These are phyloP conservation scores for Candida nanaspora DNA, from an alignment of 805 yeast species.

Conservation along the genomic window DNA sequence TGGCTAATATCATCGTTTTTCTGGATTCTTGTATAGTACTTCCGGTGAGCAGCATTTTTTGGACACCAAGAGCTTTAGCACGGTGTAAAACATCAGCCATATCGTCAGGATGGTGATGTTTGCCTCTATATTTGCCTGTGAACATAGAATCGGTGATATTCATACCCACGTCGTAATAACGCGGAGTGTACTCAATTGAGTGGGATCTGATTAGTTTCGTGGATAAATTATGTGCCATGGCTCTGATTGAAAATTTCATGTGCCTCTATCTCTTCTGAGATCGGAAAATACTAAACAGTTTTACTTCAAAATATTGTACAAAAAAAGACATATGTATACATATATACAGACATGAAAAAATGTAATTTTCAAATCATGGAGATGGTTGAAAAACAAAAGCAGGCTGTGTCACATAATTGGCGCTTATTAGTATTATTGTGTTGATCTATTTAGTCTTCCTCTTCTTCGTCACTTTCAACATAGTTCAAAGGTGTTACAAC, in stretches of 20 bases:
- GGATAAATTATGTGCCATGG: slow-evolving; percentile 9
- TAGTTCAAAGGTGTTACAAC: not conserved
- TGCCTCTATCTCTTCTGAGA: no score
- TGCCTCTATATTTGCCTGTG: slow-evolving; percentile 67
- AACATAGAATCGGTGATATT: slow-evolving; percentile 89
- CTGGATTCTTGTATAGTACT: slow-evolving; percentile 63
- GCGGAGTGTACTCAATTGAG: slow-evolving; percentile 9
- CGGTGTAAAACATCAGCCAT: slow-evolving; percentile 54
- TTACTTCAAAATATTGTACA: no score
- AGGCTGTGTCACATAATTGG: no score
- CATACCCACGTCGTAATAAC: slow-evolving; percentile 41
- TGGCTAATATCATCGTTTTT: slow-evolving; percentile 52
- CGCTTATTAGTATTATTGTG: no score
- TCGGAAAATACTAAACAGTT: no score
- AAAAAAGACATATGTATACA: no score
- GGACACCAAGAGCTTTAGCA: slow-evolving; percentile 60
- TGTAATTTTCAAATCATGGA: no score
- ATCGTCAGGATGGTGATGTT: slow-evolving; percentile 60
- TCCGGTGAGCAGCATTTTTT: slow-evolving; percentile 74
- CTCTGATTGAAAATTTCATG: not conserved
- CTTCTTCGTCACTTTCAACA: slow-evolving; percentile 6
- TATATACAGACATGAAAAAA: no score
- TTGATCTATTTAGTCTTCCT: slow-evolving; percentile 3
- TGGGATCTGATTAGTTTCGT: slow-evolving; percentile 1
- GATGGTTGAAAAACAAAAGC: no score